Conservation (phyloP, 1,284 basidiomycete species). For the Austroboletus novae-zelandiae region DNA sequence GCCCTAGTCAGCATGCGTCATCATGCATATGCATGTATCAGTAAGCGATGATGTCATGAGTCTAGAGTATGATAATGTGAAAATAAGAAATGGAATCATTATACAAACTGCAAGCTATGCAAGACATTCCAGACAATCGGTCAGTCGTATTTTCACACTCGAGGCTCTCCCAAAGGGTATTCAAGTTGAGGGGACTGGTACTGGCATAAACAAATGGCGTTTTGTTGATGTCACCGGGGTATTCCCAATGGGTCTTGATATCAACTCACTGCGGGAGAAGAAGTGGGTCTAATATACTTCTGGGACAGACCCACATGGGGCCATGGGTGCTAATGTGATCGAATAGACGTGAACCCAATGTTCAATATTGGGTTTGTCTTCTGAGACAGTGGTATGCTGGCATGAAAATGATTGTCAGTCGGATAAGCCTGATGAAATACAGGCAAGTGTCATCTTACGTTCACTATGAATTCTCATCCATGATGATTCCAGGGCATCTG, state of each 20-base stretch:
- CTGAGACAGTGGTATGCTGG: constrained; percentile 78
- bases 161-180: constrained; percentile 86
- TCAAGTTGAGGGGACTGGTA: no score
- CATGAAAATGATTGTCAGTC: constrained; percentile 82
- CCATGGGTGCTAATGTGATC: constrained; percentile 10
- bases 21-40: no score
- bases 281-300: constrained; percentile 44
- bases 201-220: constrained; percentile 32
- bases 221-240: constrained; percentile 85
- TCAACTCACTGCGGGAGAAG: constrained; percentile 64
- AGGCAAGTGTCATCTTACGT: not conserved
- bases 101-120: constrained; percentile 84
- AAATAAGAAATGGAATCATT: no score
- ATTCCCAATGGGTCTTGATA: no score
- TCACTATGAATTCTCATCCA: not conserved
- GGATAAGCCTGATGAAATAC: constrained; percentile 89
- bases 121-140: constrained; percentile 80
- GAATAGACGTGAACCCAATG: constrained; percentile 67
- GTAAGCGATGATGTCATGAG: no score
- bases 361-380: constrained; percentile 76
- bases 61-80: no score
- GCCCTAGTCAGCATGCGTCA: no score
- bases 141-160: constrained; percentile 75
- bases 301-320: constrained; percentile 1
- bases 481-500: constrained; percentile 54